These are phyloP conservation scores for Austropuccinia psidii DNA, from an alignment of 1,284 basidiomycete genomes.

Conservation along the genomic window DNA sequence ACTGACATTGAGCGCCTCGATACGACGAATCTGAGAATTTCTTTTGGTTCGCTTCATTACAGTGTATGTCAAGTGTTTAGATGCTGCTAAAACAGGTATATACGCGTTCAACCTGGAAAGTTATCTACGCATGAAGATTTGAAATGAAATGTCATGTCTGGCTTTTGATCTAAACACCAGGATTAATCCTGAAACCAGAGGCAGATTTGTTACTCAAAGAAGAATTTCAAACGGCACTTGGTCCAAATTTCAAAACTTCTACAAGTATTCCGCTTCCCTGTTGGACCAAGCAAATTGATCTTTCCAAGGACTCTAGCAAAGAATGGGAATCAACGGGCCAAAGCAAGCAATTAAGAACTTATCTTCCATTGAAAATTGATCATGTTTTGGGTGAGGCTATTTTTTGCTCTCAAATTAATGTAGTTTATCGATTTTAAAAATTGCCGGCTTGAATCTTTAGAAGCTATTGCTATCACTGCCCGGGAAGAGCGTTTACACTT, in stretches of 20 bases:
- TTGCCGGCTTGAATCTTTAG: neutral
- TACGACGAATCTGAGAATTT: neutral
- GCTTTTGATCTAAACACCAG: neutral
- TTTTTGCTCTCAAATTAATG: neutral
- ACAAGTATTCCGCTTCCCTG: constrained; percentile 9
- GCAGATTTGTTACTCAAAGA: constrained; percentile 11
- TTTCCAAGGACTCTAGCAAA: neutral
- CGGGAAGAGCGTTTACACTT: neutral
- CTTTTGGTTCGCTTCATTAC: neutral
- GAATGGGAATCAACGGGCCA: neutral
- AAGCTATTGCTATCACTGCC: neutral
- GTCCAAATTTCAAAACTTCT: neutral
- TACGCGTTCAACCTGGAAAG: neutral
- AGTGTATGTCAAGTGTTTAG: constrained; percentile 33
- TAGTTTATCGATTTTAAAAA: neutral
- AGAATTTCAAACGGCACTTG: constrained; percentile 15
- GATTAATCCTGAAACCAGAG: constrained; percentile 6
- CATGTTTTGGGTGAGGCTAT: constrained; percentile 14
- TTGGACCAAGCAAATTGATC: constrained; percentile 2
- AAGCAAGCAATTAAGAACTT: neutral
- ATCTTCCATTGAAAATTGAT: neutral
- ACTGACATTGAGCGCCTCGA: neutral
- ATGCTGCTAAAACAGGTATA: constrained; percentile 27
- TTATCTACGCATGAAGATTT: neutral
- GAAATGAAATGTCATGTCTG: neutral